Conservation (phyloP, 106 monocot species). For the Amphibolis antarctica region DNA sequence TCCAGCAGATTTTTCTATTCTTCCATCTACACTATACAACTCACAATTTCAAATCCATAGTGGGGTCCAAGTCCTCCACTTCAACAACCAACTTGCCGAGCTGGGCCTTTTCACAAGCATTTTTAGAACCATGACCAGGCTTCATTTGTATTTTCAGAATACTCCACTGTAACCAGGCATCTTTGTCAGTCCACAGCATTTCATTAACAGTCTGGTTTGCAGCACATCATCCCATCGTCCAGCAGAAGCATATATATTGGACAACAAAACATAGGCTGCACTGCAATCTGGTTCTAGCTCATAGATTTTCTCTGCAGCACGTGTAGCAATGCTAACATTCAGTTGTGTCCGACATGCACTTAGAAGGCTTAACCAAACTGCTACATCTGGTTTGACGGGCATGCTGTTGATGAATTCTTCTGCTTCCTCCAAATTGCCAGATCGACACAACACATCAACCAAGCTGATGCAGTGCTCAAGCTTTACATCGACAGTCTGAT, state of each 20-base stretch:
- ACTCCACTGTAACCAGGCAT: constrained; percentile 39
- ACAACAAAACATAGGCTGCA: constrained; percentile 50
- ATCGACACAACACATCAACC: constrained; percentile 70
- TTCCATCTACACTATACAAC: background rate
- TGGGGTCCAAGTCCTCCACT: background rate
- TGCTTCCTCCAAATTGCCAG: constrained; percentile 52
- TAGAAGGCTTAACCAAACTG: constrained; percentile 58
- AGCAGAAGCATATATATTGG: constrained; percentile 58
- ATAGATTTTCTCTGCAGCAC: constrained; percentile 36
- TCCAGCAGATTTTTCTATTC: background rate
- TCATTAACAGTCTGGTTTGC: constrained; percentile 44
- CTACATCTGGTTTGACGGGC: constrained; percentile 32
- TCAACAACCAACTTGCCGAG: background rate
- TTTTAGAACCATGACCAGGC: too few species aligned
- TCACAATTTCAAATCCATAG: background rate
- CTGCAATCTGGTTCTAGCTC: constrained; percentile 41
- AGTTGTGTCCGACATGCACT: constrained; percentile 44
- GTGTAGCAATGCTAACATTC: constrained; percentile 36
- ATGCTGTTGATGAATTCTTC: constrained; percentile 48
- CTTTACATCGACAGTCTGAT: constrained; percentile 30
- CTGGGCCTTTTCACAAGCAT: background rate
- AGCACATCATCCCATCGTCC: constrained; percentile 56
- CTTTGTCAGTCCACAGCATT: constrained; percentile 33
- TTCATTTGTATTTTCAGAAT: too few species aligned
- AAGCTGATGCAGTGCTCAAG: constrained; percentile 63